These are phyloP conservation scores for Cyberlindnera suaveolens DNA, from an alignment of 805 yeast species.

Conservation along the genomic window DNA sequence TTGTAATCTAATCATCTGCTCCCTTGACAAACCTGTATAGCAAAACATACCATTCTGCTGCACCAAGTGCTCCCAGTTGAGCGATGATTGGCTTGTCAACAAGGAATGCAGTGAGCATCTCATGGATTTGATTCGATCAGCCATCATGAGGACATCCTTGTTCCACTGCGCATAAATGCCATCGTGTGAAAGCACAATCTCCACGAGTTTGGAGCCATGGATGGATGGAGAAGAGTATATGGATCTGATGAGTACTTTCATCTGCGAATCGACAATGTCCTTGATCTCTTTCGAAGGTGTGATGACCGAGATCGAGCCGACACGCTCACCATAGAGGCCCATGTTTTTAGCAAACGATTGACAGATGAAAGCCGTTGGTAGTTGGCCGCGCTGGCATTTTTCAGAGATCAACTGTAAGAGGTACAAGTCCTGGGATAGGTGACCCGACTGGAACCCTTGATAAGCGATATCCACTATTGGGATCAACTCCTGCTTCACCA, in stretches of 20 bases:
- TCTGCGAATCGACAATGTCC: constrained; percentile 61
- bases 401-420: constrained; percentile 40
- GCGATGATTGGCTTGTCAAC: constrained; percentile 44
- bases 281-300: constrained; percentile 49
- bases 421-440: constrained; percentile 65
- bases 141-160: constrained; percentile 70
- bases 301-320: constrained; percentile 69
- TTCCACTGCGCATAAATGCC: constrained; percentile 70
- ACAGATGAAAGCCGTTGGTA: constrained; percentile 55
- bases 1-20: constrained; percentile 67
- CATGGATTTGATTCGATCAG: constrained; percentile 69
- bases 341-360: constrained; percentile 94
- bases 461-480: constrained; percentile 92
- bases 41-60: constrained; percentile 97
- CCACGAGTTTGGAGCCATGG: constrained; percentile 88
- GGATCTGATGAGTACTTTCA: constrained; percentile 79
- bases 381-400: constrained; percentile 34
- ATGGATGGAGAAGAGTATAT: constrained; percentile 92
- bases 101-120: constrained; percentile 57
- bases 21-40: constrained; percentile 71
- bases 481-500: constrained; percentile 52
- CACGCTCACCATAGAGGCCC: constrained; percentile 94
- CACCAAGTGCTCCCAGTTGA: constrained; percentile 73
- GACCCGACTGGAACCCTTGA: constrained; percentile 91
- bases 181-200: constrained; percentile 59